These are phyloP conservation scores for Arbutus unedo DNA, from an alignment of 148 eudicot genomes.

Conservation along the genomic window DNA sequence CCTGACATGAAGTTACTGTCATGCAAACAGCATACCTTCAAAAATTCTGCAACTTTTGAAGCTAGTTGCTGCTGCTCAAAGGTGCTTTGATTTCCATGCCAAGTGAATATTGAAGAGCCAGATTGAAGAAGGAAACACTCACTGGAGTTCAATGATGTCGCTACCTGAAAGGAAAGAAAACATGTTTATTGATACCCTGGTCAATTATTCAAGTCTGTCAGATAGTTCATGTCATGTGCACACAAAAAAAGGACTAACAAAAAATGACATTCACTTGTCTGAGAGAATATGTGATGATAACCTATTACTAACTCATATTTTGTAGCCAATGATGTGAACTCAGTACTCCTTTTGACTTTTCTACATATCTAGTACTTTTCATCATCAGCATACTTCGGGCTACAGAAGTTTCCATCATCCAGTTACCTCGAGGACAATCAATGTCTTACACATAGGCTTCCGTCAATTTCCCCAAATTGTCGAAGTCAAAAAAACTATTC, in stretches of 20 bases:
- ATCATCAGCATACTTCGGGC: conserved; percentile 7
- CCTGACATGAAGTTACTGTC: neutral
- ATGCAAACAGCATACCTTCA: conserved; percentile 55
- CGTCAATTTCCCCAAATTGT: neutral
- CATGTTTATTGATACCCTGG: neutral
- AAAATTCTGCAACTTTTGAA: conserved; percentile 77
- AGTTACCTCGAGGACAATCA: neutral
- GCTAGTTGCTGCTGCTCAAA: conserved; percentile 92
- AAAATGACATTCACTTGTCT: neutral
- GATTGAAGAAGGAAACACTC: conserved; percentile 93
- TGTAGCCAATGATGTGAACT: neutral
- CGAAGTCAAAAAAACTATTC: neutral
- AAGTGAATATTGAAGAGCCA: conserved; percentile 63
- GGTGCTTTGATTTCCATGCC: conserved; percentile 93
- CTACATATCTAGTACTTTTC: neutral
- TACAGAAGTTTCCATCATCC: neutral
- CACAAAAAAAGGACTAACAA: neutral
- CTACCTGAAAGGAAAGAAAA: conserved; percentile 42
- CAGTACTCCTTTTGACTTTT: neutral
- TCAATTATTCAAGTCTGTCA: neutral
- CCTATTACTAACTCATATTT: neutral
- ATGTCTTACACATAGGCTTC: neutral
- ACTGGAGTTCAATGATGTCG: conserved; percentile 70
- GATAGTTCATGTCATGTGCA: neutral
- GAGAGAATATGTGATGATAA: neutral